Evolutionary conservation across 495 filamentous ascomycete species (phyloP), one percentile per base, ranked within the genome.

Genomic region (Penicillium robsamsonii): DNA sequence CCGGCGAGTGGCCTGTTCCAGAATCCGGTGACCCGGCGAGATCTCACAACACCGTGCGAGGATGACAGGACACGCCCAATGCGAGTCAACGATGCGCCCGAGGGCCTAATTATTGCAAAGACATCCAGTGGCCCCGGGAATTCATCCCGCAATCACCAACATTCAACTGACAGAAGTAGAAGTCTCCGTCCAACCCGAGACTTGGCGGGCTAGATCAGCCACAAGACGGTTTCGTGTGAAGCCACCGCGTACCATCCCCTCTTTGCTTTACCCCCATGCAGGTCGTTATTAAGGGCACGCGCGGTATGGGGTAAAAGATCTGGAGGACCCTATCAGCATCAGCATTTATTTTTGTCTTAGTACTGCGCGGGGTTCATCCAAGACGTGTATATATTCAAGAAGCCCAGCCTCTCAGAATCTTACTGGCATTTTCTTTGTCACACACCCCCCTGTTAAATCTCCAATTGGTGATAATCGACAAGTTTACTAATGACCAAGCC

Each of bases 11-110:
- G 63, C 61, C 66, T 61, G 59, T 62, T 66, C 57, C 49, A 65
- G 52, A 68, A 67, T 70, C 67, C 60, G 69, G 65, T 69, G 65
- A 67, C 69, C 65, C 67, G 57, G 58, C 63, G 57, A 64, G 57
- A 61, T 60, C 61, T 67, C 61, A 66, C 68, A 64, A 62, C 59
- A 54, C 38, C 62, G 63, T 62, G 61, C 56, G 60, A 69, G 58
- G 66, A 68, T 71, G 61, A 56, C 64, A 59, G 46, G 15, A 53
- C 49, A 53, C 41, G 41, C 52, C 55, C 61, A 59, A 66, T 54
- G 60, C 52, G 47, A 55, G 53, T 31, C 27, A 51, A 55, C 53
- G 46, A 56, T 22, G 18, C 55, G 44, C 50, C 49, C 45, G 59
- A 55, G 38, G 49, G 8, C 45, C 43, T 56, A 25, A 50, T 41